Conservation (phyloP, 2,329 filamentous ascomycete genomes). For the Alternaria dauci region DNA sequence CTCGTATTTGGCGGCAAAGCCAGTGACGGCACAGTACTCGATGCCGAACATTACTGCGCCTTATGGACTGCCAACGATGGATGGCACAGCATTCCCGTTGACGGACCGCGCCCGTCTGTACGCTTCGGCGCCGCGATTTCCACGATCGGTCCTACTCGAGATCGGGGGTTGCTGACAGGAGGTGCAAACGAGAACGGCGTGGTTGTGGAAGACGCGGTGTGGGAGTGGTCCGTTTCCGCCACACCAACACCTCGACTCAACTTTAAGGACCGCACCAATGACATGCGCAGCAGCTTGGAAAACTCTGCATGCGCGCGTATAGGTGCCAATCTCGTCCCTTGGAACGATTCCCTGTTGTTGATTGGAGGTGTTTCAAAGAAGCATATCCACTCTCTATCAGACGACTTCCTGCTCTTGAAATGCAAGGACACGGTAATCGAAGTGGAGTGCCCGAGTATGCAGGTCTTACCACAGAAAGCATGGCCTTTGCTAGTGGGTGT, state of each 20-base stretch:
- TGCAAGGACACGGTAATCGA: constrained; percentile 27
- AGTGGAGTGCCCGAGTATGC: constrained; percentile 30
- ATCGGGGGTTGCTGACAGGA: constrained; percentile 72
- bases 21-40: constrained; percentile 52
- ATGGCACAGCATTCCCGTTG: constrained; percentile 59
- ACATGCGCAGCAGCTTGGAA: constrained; percentile 23
- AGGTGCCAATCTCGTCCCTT: constrained; percentile 61
- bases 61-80: constrained; percentile 59
- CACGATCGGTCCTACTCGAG: constrained; percentile 45
- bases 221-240: constrained; percentile 66
- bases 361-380: constrained; percentile 60
- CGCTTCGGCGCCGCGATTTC: constrained; percentile 68
- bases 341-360: constrained; percentile 58
- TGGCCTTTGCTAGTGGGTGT: constrained; percentile 77
- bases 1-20: constrained; percentile 58
- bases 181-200: constrained; percentile 73
- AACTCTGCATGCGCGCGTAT: constrained; percentile 54
- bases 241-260: constrained; percentile 38
- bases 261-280: constrained; percentile 42
- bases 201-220: constrained; percentile 67
- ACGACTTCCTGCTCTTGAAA: constrained; percentile 42
- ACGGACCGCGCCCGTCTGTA: constrained; percentile 53
- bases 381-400: constrained; percentile 34
- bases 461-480: constrained; percentile 39
- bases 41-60: constrained; percentile 48